Evolutionary conservation across 2,329 filamentous ascomycete species (phyloP), one percentile per base, ranked within the genome.

Genomic region (Exophiala calicioides): DNA sequence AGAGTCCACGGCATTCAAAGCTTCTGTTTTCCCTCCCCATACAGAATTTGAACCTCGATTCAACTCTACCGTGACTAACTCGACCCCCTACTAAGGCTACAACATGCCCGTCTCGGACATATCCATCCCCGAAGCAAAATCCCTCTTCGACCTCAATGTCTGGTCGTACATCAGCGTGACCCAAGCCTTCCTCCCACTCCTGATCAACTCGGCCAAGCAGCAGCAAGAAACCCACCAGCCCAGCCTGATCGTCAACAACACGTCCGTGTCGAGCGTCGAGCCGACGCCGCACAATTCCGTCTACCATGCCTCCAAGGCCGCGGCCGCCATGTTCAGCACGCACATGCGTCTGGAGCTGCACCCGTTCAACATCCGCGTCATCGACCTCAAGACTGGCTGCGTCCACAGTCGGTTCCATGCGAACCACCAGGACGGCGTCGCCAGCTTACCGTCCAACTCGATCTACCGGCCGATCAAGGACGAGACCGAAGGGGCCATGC

Each of bases 231-330:
- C 24, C 3, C 51, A 31, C 5, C 29, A 5, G 46, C 24, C 39
- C 4, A 52, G 53, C 36, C 56, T 65, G 23, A 55, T 73, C 32
- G 63, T 68, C 5, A 72, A 72, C 56, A 60, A 69, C 32, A 65
- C 63, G 4, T 69, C 66, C 13, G 50, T 69, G 12, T 57, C 59
- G 13, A 51, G 60, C 47, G 47, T 63, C 43, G 40, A 60, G 6
- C 42, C 57, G 2, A 54, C 63, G 12, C 67, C 68, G 2, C 68
- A 58, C 37, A 62, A 65, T 16, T 58, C 56, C 21, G 46, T 62
- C 27, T 69, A 68, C 43, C 60, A 53, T 24, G 62, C 59, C 27
- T 65, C 60, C 20, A 68, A 68, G 41, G 58, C 58, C 12, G 64
- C 65, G 4, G 13, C 62, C 8, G 52, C 55, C 5, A 57, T 53